phyloP scores from a whole-genome alignment of 2,329 filamentous ascomycete species.

The Madurella mycetomatis region DNA sequence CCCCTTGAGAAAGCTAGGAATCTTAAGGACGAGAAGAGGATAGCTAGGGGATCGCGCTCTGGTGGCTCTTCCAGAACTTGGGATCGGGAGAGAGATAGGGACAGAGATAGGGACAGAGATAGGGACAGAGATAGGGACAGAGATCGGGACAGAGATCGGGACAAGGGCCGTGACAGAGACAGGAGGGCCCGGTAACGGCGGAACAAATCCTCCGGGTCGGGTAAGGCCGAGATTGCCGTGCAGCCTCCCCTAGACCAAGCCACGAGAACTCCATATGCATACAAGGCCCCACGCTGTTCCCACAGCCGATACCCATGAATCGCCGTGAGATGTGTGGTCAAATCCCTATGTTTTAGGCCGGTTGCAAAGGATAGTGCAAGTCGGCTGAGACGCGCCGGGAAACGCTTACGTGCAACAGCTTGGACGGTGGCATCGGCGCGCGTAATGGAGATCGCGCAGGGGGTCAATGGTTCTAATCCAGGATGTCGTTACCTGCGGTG shows the following conservation, averaged over 20 bases:
- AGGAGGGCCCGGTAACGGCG: conserved; percentile 1
- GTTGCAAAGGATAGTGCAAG: too few species aligned
- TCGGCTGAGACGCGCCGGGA: too few species aligned
- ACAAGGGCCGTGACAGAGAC: conserved; percentile 9
- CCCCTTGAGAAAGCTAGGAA: conserved; percentile 76
- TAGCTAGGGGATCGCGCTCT: conserved; percentile 50
- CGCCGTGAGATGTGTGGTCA: too few species aligned
- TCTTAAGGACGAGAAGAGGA: conserved; percentile 60
- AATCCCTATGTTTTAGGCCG: too few species aligned
- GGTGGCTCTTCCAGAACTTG: conserved; percentile 52
- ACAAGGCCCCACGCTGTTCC: too few species aligned
- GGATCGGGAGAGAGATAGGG: conserved; percentile 51
- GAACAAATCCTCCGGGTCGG: neutral
- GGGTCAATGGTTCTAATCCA: too few species aligned
- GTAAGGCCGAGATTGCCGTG: neutral
- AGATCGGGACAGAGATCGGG: conserved; percentile 33
- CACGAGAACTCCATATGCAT: too few species aligned
- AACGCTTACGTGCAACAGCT: too few species aligned
- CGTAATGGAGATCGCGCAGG: too few species aligned
- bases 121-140: conserved; percentile 50
- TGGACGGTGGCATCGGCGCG: too few species aligned
- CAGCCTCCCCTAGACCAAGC: neutral
- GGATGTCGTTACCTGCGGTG: too few species aligned
- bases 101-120: conserved; percentile 13
- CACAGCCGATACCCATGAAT: too few species aligned